phyloP scores from a whole-genome alignment of 2,329 filamentous ascomycete species.

The Tolypocladium endophyticum region DNA sequence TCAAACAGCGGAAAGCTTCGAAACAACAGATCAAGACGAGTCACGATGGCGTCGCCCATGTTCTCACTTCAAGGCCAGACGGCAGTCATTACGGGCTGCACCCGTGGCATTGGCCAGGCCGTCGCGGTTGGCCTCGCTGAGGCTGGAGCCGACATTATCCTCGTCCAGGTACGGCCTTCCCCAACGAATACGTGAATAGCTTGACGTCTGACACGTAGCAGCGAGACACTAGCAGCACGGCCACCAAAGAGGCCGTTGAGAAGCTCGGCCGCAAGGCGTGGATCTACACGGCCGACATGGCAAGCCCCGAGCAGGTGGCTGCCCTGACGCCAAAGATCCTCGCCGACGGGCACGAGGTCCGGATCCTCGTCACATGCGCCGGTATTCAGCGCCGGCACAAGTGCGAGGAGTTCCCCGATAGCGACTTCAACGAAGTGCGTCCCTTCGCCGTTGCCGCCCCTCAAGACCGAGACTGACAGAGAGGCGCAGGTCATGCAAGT shows the following conservation, averaged over 20 bases:
- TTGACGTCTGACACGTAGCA: constrained; percentile 9
- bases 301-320: constrained; percentile 48
- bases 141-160: constrained; percentile 45
- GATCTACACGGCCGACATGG: constrained; percentile 63
- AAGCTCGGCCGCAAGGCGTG: constrained; percentile 53
- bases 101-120: constrained; percentile 46
- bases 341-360: constrained; percentile 52
- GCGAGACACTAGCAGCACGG: constrained; percentile 29
- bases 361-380: constrained; percentile 77
- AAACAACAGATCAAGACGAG: neutral
- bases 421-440: constrained; percentile 60
- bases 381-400: constrained; percentile 76
- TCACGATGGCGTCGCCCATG: constrained; percentile 14
- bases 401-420: constrained; percentile 62
- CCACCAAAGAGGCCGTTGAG: constrained; percentile 52
- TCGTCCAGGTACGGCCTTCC: constrained; percentile 34
- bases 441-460: neutral
- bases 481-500: constrained; percentile 60
- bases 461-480: neutral
- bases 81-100: constrained; percentile 46
- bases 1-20: neutral
- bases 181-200: neutral
- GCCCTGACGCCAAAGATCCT: constrained; percentile 50
- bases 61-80: constrained; percentile 48
- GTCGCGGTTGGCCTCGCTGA: constrained; percentile 48